Base-by-base conservation (phyloP, 1,284 basidiomycete genomes). In the Fomitopsis betulina region DNA sequence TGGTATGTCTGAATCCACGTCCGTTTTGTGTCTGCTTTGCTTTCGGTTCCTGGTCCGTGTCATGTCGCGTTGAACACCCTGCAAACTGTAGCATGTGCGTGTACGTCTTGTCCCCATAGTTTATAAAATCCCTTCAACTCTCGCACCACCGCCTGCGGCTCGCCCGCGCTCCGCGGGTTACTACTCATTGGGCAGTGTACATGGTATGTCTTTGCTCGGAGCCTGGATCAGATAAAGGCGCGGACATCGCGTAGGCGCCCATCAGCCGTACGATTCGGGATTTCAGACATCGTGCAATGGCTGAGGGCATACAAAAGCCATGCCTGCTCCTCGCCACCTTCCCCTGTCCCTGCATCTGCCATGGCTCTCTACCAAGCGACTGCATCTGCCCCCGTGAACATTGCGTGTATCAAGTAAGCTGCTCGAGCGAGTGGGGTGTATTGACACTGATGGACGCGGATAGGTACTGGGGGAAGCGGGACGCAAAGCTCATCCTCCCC, bases 401-500 rank as follows among this genome's bases (percentile, higher is more conserved):
- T 98, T 68, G 95, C 95, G 30, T 93, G 91, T 72, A 96, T 97
- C 79, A 98, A 98, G 93, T 94, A 62, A 68, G 84, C 70, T 23
- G 62, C 57, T 58, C 21, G 39, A 45, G 55, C 47, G 56, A 53
- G 43, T 57, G 25, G 25, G 23, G 30, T 65, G 63, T 51, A 62
- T 62, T 58, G 38, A 67, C 10, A 40, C 55, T 60, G 54, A 47
- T 25, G 12, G 45, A 25, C 45, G 45, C 45, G 45, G 45, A 17
- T 67, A 95, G 94, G 72, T 96, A 96, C 79, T 99, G 96, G 96
- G 96, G 96, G 65, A 99, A 99, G 78, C 90, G 96, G 64, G 91
- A 98, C 76, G 96, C 94, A 9, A 85, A 88, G 65, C 86, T 99
- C 63, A 98, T 98, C 71, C 82, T 99, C 56, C 96, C 96, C 32